These are phyloP conservation scores for Porcisia deanei DNA, from an alignment of 208 protist genomes.

Conservation along the genomic window DNA sequence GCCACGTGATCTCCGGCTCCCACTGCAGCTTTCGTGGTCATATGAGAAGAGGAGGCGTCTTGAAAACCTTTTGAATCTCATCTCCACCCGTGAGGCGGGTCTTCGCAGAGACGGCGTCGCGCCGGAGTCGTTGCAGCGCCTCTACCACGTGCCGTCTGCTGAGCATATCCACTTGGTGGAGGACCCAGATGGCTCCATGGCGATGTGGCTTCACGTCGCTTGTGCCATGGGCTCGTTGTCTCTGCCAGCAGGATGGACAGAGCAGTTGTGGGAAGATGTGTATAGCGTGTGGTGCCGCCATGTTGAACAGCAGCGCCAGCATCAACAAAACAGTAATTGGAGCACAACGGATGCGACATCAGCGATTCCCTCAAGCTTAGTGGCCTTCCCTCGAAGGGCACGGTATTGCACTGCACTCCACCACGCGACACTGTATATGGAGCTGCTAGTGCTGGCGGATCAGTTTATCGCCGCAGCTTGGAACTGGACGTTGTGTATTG, in stretches of 20 bases:
- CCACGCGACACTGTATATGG: conserved; percentile 10
- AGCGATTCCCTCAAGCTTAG: not conserved
- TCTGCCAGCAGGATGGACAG: conserved; percentile 1
- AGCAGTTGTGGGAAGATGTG: conserved; percentile 1
- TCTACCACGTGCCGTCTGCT: conserved; percentile 7
- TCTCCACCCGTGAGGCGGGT: conserved; percentile 34
- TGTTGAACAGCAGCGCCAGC: not conserved
- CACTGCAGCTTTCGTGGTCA: conserved; percentile 30
- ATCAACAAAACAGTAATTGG: not conserved
- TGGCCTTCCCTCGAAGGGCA: not conserved
- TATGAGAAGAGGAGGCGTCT: conserved; percentile 32
- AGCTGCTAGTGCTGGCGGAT: conserved; percentile 11
- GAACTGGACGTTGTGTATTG: conserved; percentile 5
- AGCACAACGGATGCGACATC: not conserved
- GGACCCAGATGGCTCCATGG: conserved; percentile 8
- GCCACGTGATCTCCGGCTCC: conserved; percentile 12
- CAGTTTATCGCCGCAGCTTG: conserved; percentile 1
- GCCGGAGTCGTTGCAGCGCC: conserved; percentile 8
- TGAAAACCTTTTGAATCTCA: conserved; percentile 38
- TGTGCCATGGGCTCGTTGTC: not conserved
- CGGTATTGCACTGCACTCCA: conserved; percentile 2
- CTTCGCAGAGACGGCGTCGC: conserved; percentile 5
- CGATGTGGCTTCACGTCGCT: conserved; percentile 1
- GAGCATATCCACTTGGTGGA: conserved; percentile 16
- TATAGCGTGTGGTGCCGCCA: conserved; percentile 21